These are phyloP conservation scores for Boletus insuetus DNA, from an alignment of 768 basidiomycete genomes.

Conservation along the genomic window DNA sequence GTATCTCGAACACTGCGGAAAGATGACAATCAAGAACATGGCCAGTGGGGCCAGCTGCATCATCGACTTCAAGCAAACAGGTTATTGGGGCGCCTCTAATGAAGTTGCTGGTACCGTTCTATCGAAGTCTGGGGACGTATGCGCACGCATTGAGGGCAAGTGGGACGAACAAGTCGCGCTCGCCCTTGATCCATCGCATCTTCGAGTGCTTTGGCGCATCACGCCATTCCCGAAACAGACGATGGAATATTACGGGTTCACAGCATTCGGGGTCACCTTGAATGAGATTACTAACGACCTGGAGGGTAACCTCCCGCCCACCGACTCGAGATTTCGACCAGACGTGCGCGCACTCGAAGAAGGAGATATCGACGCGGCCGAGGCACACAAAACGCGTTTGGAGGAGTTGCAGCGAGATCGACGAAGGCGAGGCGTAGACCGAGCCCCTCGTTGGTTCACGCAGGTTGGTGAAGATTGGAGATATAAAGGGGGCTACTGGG, in stretches of 20 bases:
- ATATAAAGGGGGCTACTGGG: conserved; percentile 84
- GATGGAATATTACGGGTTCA: conserved; percentile 79
- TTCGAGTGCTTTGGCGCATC: conserved; percentile 77
- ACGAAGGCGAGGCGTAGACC: conserved; percentile 57
- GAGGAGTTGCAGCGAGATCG: conserved; percentile 79
- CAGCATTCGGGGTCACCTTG: conserved; percentile 71
- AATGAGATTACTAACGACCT: conserved; percentile 77
- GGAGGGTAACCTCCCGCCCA: conserved; percentile 62
- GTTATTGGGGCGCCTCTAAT: conserved; percentile 81
- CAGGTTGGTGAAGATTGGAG: conserved; percentile 68
- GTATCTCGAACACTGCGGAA: conserved; percentile 83
- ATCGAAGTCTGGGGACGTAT: conserved; percentile 49
- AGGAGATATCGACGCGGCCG: conserved; percentile 68
- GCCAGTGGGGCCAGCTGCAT: conserved; percentile 55
- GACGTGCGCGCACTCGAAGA: conserved; percentile 83
- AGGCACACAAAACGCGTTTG: conserved; percentile 65
- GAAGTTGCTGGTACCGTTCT: conserved; percentile 62
- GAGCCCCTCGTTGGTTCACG: conserved; percentile 73
- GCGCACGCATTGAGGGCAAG: conserved; percentile 76
- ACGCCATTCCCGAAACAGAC: conserved; percentile 69
- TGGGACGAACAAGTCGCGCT: conserved; percentile 86
- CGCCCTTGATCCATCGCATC: conserved; percentile 61
- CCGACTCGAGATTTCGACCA: conserved; percentile 79
- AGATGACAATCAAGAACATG: conserved; percentile 70
- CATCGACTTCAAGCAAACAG: conserved; percentile 83